These are phyloP conservation scores for Handroanthus guayacan DNA, from an alignment of 257 asterid species.

Conservation along the genomic window DNA sequence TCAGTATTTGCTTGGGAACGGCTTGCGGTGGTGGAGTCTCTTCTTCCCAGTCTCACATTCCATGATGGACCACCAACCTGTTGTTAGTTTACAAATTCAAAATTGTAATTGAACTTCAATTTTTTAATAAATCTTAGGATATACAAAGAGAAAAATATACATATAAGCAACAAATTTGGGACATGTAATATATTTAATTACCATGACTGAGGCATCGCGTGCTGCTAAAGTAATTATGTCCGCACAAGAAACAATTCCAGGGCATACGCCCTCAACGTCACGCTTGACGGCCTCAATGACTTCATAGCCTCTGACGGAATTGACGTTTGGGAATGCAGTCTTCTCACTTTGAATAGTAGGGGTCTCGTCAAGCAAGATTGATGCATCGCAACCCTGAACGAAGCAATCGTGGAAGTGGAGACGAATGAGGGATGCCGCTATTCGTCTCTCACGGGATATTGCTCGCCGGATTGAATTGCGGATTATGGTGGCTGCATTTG, in stretches of 20 bases:
- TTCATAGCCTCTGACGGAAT: conserved; percentile 47
- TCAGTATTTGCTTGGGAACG: conserved; percentile 34
- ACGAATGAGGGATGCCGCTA: conserved; percentile 53
- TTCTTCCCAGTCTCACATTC: conserved; percentile 47
- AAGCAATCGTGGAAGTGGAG: conserved; percentile 59
- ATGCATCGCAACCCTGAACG: conserved; percentile 52
- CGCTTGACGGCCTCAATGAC: conserved; percentile 48
- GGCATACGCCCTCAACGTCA: conserved; percentile 47
- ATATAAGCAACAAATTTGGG: too few relatives aligned
- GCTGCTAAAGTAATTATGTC: conserved; percentile 50
- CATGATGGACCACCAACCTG: conserved; percentile 56
- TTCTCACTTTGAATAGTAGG: conserved; percentile 46
- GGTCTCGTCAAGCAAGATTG: conserved; percentile 48
- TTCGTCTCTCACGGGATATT: conserved; percentile 40
- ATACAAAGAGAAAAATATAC: too few relatives aligned
- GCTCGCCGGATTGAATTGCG: conserved; percentile 47
- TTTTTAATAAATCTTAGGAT: too few relatives aligned
- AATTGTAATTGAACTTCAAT: too few relatives aligned
- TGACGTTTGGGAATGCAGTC: conserved; percentile 39
- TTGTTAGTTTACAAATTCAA: neutral
- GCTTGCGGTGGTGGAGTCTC: conserved; percentile 50
- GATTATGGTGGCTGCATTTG: conserved; percentile 39
- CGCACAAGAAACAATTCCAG: conserved; percentile 52
- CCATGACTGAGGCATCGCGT: conserved; percentile 47
- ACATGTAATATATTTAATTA: conserved; percentile 21